Conservation (phyloP, 2,329 filamentous ascomycete species). For the Hypomyces perniciosus region DNA sequence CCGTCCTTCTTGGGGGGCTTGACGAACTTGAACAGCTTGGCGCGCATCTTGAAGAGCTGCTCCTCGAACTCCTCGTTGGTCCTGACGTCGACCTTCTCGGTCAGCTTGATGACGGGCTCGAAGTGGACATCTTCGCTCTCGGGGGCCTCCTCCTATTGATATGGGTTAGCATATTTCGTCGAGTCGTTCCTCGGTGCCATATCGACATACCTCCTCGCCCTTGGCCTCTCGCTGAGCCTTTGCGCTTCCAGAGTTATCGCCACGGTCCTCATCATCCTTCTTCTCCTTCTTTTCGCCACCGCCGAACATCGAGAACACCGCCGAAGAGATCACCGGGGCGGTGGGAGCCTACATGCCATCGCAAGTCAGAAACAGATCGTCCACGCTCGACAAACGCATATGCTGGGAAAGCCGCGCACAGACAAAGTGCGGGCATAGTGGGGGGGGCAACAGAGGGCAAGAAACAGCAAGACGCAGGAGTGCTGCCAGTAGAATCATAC, state of each 20-base stretch:
- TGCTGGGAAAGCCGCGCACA: too few species aligned
- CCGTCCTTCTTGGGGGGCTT: slow-evolving; percentile 46
- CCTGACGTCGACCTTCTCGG: slow-evolving; percentile 93
- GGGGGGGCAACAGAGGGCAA: not conserved
- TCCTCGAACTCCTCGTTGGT: slow-evolving; percentile 98
- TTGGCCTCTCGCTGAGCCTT: slow-evolving; percentile 64
- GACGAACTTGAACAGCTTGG: slow-evolving; percentile 99
- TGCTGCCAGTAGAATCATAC: slow-evolving; percentile 1
- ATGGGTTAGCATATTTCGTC: slow-evolving; percentile 4
- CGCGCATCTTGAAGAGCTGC: slow-evolving; percentile 98
- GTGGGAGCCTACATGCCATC: slow-evolving; percentile 5
- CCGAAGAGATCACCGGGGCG: slow-evolving; percentile 47
- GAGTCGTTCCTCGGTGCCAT: not conserved
- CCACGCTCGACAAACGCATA: not conserved
- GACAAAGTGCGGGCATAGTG: too few species aligned
- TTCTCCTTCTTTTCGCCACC: slow-evolving; percentile 96
- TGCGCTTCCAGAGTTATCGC: slow-evolving; percentile 83
- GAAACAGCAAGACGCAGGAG: not conserved
- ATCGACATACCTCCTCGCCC: slow-evolving; percentile 47
- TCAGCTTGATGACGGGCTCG: slow-evolving; percentile 91
- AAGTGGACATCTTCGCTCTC: slow-evolving; percentile 95
- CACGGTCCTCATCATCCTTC: slow-evolving; percentile 75
- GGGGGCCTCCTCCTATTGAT: slow-evolving; percentile 62
- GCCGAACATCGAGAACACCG: slow-evolving; percentile 97
- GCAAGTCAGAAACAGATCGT: not conserved